phyloP scores from a whole-genome alignment of 2,329 filamentous ascomycete genomes.

The Stagonosporopsis chrysanthemi region DNA sequence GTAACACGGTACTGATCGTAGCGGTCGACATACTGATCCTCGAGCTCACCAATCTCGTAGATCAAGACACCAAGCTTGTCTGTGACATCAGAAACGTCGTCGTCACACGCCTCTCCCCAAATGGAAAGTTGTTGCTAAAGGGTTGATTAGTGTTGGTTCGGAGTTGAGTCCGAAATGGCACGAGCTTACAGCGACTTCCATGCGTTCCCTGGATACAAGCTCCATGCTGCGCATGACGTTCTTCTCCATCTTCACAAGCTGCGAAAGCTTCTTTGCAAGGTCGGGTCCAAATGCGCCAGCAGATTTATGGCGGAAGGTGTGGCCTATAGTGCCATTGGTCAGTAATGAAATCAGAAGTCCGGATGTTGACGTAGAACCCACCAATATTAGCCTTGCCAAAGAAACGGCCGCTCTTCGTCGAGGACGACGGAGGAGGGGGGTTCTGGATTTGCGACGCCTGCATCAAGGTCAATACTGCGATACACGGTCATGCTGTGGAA shows the following conservation, averaged over 20 bases:
- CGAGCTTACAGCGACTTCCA: slow-evolving; percentile 91
- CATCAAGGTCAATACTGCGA: slow-evolving; percentile 1
- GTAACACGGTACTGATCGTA: slow-evolving; percentile 99
- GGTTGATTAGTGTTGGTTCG: slow-evolving; percentile 27
- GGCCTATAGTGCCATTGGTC: slow-evolving; percentile 56
- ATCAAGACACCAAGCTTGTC: slow-evolving; percentile 98
- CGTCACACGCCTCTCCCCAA: slow-evolving; percentile 95
- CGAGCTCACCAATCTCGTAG: slow-evolving; percentile 97
- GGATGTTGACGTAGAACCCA: slow-evolving; percentile 54
- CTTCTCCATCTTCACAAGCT: slow-evolving; percentile 99
- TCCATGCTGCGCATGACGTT: slow-evolving; percentile 99
- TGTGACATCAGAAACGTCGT: slow-evolving; percentile 97
- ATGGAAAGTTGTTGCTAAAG: slow-evolving; percentile 94
- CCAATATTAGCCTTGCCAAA: slow-evolving; percentile 87
- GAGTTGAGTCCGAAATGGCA: slow-evolving; percentile 6
- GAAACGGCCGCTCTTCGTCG: slow-evolving; percentile 88
- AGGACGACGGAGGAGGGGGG: slow-evolving; percentile 88
- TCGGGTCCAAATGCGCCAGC: slow-evolving; percentile 84
- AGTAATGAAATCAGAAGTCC: not conserved
- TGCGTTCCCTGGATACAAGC: slow-evolving; percentile 90
- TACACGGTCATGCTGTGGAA: not conserved
- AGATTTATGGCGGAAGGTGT: slow-evolving; percentile 75
- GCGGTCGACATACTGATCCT: slow-evolving; percentile 97
- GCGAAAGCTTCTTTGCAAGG: slow-evolving; percentile 94
- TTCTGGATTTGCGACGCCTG: slow-evolving; percentile 84